Evolutionary conservation across 352 stramenopile species (phyloP).

Genomic region (Phytophthora fragariaefolia): DNA sequence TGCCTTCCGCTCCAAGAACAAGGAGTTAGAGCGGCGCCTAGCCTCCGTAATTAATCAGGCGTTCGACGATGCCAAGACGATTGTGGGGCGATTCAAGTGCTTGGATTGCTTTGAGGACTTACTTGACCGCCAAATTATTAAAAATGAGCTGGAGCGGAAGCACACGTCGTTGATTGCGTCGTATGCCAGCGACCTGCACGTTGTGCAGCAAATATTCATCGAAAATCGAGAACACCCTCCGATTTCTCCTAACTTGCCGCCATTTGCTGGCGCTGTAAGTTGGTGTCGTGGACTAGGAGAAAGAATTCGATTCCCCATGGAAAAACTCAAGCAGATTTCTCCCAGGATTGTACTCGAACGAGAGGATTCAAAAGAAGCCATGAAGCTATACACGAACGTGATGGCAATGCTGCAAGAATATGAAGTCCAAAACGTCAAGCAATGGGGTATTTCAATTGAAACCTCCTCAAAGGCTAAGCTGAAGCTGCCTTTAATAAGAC

Average conservation of each 20-base stretch:
- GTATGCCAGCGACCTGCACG: constrained; percentile 82
- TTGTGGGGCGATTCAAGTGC: constrained; percentile 89
- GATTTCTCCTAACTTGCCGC: constrained; percentile 90
- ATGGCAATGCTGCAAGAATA: constrained; percentile 85
- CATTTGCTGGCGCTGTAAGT: constrained; percentile 90
- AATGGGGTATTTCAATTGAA: constrained; percentile 84
- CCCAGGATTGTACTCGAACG: constrained; percentile 84
- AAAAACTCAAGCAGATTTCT: constrained; percentile 84
- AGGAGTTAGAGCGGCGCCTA: constrained; percentile 88
- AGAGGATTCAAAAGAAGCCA: constrained; percentile 90
- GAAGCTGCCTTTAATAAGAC: constrained; percentile 85
- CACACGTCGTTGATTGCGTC: constrained; percentile 80
- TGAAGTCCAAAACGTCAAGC: constrained; percentile 83
- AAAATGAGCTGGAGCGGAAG: constrained; percentile 91
- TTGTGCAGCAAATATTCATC: constrained; percentile 91
- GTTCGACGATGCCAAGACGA: constrained; percentile 93
- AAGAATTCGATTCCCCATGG: constrained; percentile 90
- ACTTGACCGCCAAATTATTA: constrained; percentile 83
- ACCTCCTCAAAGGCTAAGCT: constrained; percentile 86
- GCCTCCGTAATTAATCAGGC: constrained; percentile 91
- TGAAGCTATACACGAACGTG: constrained; percentile 92
- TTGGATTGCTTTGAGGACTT: constrained; percentile 93
- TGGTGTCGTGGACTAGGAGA: constrained; percentile 90
- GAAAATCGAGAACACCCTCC: constrained; percentile 87
- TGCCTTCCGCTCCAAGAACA: constrained; percentile 88